Evolutionary conservation across 352 stramenopile genomes (phyloP).

Genomic region (Pythium phragmitis): DNA sequence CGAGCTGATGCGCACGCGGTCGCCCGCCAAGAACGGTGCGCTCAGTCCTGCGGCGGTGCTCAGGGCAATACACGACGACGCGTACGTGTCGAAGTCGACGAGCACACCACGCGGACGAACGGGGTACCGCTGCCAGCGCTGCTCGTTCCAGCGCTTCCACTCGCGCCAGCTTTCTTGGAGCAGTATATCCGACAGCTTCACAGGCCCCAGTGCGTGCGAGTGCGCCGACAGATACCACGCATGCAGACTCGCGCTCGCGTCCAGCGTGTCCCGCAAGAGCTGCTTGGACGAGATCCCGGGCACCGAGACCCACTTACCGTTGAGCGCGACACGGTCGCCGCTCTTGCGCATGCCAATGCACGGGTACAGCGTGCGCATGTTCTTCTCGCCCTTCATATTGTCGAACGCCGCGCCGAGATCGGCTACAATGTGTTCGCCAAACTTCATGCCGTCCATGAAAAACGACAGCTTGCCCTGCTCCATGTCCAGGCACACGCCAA

Average conservation of each 20-base stretch:
- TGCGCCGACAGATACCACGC: constrained; percentile 73
- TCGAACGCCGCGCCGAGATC: constrained; percentile 97
- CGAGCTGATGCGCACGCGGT: constrained; percentile 92
- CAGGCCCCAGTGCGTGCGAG: constrained; percentile 1
- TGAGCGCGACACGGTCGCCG: constrained; percentile 95
- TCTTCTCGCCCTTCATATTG: constrained; percentile 86
- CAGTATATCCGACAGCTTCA: constrained; percentile 57
- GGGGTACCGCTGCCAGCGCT: constrained; percentile 79
- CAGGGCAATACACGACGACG: constrained; percentile 85
- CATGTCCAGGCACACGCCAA: constrained; percentile 98
- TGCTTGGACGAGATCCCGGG: constrained; percentile 73
- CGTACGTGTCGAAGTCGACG: constrained; percentile 93
- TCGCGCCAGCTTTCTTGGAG: constrained; percentile 76
- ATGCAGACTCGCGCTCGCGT: constrained; percentile 89
- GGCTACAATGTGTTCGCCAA: constrained; percentile 98
- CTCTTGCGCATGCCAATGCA: constrained; percentile 96
- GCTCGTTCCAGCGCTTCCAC: constrained; percentile 84
- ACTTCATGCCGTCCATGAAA: constrained; percentile 99
- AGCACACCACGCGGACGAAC: constrained; percentile 86
- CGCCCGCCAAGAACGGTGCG: constrained; percentile 90
- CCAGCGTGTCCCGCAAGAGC: constrained; percentile 83
- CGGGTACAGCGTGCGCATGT: constrained; percentile 91
- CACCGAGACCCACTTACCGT: constrained; percentile 92
- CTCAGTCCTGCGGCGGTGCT: constrained; percentile 88
- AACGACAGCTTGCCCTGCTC: constrained; percentile 97